Conservation (phyloP, 805 yeast genomes). For the Starmerella floris region DNA sequence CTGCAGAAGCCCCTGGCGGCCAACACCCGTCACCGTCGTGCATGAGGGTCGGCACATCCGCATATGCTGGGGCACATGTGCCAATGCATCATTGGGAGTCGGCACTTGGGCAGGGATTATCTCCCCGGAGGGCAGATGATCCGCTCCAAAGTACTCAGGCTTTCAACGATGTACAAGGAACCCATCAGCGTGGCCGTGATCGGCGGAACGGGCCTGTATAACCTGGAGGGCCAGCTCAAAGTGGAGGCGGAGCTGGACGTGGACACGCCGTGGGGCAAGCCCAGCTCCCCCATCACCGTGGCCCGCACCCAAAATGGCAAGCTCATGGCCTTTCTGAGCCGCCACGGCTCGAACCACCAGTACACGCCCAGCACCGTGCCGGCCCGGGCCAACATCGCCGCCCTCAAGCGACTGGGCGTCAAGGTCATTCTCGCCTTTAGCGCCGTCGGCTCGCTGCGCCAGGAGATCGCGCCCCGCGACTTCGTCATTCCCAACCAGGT, state of each 20-base stretch:
- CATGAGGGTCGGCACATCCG: no score
- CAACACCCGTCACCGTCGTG: no score
- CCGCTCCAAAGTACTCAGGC: no score
- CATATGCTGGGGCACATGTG: no score
- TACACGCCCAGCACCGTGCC: conserved; percentile 88
- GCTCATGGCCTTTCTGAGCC: conserved; percentile 83
- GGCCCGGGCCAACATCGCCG: conserved; percentile 86
- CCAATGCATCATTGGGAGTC: no score
- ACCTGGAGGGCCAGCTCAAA: conserved; percentile 52
- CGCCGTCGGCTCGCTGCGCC: conserved; percentile 91
- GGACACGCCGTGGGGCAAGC: conserved; percentile 94
- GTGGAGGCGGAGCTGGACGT: conserved; percentile 76
- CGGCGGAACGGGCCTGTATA: conserved; percentile 97
- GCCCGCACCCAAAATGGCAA: conserved; percentile 65
- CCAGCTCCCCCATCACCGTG: conserved; percentile 86
- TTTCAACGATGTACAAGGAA: no score
- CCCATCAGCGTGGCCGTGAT: conserved; percentile 76
- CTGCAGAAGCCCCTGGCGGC: no score
- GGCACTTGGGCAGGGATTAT: no score
- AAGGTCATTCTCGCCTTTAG: conserved; percentile 81
- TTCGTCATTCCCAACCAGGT: conserved; percentile 94
- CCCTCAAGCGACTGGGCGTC: conserved; percentile 76
- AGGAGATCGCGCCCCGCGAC: conserved; percentile 82
- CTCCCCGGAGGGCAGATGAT: no score
- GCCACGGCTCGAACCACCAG: conserved; percentile 89